phyloP scores from a whole-genome alignment of 352 stramenopile genomes.

The Phytophthora macrochlamydospora region DNA sequence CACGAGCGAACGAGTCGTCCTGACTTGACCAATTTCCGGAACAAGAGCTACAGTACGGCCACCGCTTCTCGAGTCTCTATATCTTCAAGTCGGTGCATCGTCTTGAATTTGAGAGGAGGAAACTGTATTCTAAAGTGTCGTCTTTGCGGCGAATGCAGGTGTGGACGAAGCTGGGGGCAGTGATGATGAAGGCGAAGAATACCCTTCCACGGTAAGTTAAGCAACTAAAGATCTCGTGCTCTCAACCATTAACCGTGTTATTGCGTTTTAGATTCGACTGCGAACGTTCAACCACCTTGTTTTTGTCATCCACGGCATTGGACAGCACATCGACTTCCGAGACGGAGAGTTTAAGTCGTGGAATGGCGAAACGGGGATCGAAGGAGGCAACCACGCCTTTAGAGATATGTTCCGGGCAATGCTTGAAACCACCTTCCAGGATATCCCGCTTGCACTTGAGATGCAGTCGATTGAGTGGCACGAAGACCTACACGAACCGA shows the following conservation, averaged over 20 bases:
- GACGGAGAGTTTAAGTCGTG: constrained; percentile 84
- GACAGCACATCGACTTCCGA: constrained; percentile 86
- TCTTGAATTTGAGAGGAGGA: background rate
- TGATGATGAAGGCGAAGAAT: constrained; percentile 73
- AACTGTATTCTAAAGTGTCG: background rate
- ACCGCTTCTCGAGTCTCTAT: constrained; percentile 29
- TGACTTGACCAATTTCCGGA: constrained; percentile 41
- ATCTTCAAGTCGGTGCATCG: constrained; percentile 38
- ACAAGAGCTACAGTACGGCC: constrained; percentile 73
- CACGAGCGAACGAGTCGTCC: constrained; percentile 25
- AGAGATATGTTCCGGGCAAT: constrained; percentile 77
- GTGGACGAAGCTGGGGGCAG: constrained; percentile 47
- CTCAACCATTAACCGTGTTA: background rate
- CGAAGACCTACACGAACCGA: constrained; percentile 87
- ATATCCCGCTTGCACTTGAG: constrained; percentile 82
- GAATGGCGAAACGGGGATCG: constrained; percentile 70
- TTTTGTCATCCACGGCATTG: constrained; percentile 89
- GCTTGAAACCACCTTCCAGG: constrained; percentile 80
- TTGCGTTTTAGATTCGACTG: constrained; percentile 61
- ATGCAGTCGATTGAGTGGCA: constrained; percentile 93
- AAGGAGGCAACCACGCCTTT: constrained; percentile 84
- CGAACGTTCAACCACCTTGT: constrained; percentile 83
- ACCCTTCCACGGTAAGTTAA: constrained; percentile 63
- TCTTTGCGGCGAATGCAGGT: constrained; percentile 7
- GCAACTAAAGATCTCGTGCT: too few species aligned